Conservation (phyloP, 2,329 filamentous ascomycete species). For the Aspergillus flavus region DNA sequence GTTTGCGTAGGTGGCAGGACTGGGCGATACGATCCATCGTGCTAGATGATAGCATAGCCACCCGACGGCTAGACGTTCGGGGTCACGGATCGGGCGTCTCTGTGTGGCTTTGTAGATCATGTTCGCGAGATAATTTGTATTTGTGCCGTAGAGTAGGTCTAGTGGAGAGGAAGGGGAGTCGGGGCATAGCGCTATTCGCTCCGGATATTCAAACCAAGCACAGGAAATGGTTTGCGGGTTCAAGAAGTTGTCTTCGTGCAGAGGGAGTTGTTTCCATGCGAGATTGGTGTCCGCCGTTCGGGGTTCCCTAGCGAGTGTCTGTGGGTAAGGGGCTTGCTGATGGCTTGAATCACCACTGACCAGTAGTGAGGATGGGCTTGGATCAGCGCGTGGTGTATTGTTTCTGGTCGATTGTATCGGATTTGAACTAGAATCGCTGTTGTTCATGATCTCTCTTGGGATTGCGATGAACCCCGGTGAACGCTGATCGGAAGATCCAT, state of each 20-base stretch:
- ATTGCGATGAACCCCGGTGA: neutral
- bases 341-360: neutral
- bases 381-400: neutral
- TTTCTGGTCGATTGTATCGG: neutral
- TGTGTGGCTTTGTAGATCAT: constrained; percentile 23
- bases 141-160: constrained; percentile 30
- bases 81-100: constrained; percentile 27
- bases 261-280: constrained; percentile 19
- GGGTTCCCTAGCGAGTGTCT: neutral
- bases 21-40: constrained; percentile 27
- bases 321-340: neutral
- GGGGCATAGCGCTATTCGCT: constrained; percentile 23
- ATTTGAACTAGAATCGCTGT: neutral
- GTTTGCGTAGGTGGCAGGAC: constrained; percentile 21
- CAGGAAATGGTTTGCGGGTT: constrained; percentile 4
- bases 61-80: constrained; percentile 28
- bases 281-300: neutral
- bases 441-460: neutral
- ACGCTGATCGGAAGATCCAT: neutral
- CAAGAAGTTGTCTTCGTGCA: constrained; percentile 21
- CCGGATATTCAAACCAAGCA: constrained; percentile 22
- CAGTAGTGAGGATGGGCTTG: neutral
- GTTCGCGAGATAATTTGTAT: constrained; percentile 28
- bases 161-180: constrained; percentile 25
- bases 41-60: constrained; percentile 24